A percentile compares a stretch with the other conserved stretches of the same genome.
phyloP scores from a whole-genome alignment of 2,329 filamentous ascomycete species.

The Apiospora koreana region DNA sequence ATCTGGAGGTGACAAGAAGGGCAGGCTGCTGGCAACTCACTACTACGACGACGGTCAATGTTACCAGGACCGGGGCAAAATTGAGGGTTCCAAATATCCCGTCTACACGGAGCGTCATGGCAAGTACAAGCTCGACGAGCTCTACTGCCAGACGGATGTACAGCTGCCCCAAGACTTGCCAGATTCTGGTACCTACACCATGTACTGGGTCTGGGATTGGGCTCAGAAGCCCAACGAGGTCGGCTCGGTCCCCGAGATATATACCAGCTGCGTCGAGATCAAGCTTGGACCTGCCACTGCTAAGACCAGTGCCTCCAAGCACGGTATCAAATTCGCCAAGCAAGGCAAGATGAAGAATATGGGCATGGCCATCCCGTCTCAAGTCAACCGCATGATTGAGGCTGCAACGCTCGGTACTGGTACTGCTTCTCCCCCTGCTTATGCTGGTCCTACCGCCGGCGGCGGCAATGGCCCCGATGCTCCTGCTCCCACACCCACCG shows the following conservation, averaged over 20 bases:
- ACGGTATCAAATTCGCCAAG: conserved; percentile 36
- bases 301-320: conserved; percentile 36
- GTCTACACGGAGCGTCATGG: conserved; percentile 62
- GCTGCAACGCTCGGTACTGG: conserved; percentile 35
- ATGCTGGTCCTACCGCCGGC: conserved; percentile 17
- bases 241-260: conserved; percentile 55
- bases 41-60: conserved; percentile 91
- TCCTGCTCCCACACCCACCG: neutral
- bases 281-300: conserved; percentile 29
- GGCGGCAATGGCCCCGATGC: conserved; percentile 18
- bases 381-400: conserved; percentile 42
- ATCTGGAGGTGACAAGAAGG: conserved; percentile 77
- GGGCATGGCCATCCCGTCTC: conserved; percentile 43
- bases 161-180: conserved; percentile 68
- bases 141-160: conserved; percentile 82
- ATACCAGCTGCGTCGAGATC: conserved; percentile 52
- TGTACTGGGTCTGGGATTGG: conserved; percentile 99
- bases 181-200: conserved; percentile 68
- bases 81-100: conserved; percentile 25
- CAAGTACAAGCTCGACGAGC: conserved; percentile 52
- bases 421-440: conserved; percentile 23
- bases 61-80: conserved; percentile 69
- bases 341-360: conserved; percentile 25
- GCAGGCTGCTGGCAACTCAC: conserved; percentile 72
- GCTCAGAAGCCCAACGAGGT: conserved; percentile 55